Percentiles rank a stretch among this genome's conserved stretches.
Conservation (phyloP, 2,329 filamentous ascomycete species). For the Fonsecaea pugnacius region DNA sequence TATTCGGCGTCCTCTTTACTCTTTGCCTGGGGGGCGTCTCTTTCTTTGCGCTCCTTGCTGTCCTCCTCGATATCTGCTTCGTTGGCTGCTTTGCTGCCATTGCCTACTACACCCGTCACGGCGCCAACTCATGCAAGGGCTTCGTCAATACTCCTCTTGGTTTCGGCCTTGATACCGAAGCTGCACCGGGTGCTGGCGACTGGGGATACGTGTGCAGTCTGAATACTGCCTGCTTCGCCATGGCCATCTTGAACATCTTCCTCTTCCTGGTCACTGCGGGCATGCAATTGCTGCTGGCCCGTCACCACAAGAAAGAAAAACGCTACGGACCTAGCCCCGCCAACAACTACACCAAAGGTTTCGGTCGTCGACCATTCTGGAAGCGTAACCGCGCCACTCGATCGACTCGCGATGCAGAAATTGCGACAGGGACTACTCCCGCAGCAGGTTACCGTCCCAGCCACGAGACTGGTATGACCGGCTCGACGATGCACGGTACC, state of each 20-base stretch:
- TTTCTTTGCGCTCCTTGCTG: conserved; percentile 72
- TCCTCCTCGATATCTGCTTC: conserved; percentile 78
- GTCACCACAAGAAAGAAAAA: conserved; percentile 75
- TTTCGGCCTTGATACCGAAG: conserved; percentile 58
- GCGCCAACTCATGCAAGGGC: conserved; percentile 68
- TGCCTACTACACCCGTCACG: conserved; percentile 72
- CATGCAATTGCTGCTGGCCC: conserved; percentile 69
- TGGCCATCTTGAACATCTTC: conserved; percentile 79
- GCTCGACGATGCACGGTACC: conserved; percentile 49
- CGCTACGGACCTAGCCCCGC: conserved; percentile 68
- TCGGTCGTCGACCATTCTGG: conserved; percentile 54
- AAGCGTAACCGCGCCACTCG: conserved; percentile 45
- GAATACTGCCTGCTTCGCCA: conserved; percentile 76
- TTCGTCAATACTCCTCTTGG: conserved; percentile 72
- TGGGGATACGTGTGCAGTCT: conserved; percentile 69
- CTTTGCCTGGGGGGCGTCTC: conserved; percentile 77
- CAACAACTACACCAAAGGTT: conserved; percentile 71
- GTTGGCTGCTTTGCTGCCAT: conserved; percentile 79
- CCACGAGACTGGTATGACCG: conserved; percentile 57
- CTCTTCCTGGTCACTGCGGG: conserved; percentile 76
- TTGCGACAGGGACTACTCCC: conserved; percentile 43
- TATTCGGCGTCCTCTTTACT: conserved; percentile 73
- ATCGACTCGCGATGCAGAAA: conserved; percentile 50
- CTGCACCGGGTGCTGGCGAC: conserved; percentile 55
- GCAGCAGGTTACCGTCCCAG: conserved; percentile 44